These are phyloP conservation scores for Porodaedalea pini DNA, from an alignment of 1,284 basidiomycete species.

Conservation along the genomic window DNA sequence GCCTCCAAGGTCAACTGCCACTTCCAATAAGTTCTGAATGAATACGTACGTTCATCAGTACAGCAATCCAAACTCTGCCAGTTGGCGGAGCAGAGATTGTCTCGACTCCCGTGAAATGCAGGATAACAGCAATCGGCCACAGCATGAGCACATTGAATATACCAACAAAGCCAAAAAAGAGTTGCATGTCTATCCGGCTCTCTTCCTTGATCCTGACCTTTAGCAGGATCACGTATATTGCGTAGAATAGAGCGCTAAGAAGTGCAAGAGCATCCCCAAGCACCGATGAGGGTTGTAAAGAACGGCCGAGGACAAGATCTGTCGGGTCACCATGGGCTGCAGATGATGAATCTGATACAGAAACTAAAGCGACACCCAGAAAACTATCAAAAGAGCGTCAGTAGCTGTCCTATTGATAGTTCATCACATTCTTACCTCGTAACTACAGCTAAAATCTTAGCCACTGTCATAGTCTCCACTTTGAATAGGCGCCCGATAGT, in stretches of 20 bases:
- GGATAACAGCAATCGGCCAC: constrained; percentile 79
- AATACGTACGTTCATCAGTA: constrained; percentile 70
- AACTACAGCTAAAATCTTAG: constrained; percentile 79
- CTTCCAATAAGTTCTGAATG: not conserved
- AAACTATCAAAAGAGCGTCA: constrained; percentile 52
- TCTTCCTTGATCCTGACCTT: constrained; percentile 85
- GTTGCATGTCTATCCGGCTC: constrained; percentile 86
- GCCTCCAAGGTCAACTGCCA: constrained; percentile 1
- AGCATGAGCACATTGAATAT: constrained; percentile 81
- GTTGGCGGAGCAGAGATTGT: constrained; percentile 70
- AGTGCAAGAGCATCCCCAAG: constrained; percentile 81
- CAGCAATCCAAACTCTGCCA: constrained; percentile 54
- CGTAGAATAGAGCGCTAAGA: constrained; percentile 83
- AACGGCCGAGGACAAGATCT: not conserved
- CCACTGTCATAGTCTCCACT: constrained; percentile 75
- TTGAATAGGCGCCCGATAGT: constrained; percentile 79
- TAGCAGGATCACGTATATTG: constrained; percentile 88
- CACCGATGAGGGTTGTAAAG: constrained; percentile 31
- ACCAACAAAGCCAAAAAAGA: constrained; percentile 93
- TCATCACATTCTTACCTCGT: constrained; percentile 57
- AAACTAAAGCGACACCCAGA: constrained; percentile 82
- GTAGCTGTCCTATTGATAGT: not conserved
- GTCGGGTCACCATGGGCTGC: constrained; percentile 22
- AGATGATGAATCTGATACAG: constrained; percentile 65
- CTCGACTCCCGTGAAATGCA: constrained; percentile 79